Evolutionary conservation across 2,329 filamentous ascomycete genomes (phyloP), one percentile per base, ranked within the genome.

Genomic region (Colletotrichum noveboracense): DNA sequence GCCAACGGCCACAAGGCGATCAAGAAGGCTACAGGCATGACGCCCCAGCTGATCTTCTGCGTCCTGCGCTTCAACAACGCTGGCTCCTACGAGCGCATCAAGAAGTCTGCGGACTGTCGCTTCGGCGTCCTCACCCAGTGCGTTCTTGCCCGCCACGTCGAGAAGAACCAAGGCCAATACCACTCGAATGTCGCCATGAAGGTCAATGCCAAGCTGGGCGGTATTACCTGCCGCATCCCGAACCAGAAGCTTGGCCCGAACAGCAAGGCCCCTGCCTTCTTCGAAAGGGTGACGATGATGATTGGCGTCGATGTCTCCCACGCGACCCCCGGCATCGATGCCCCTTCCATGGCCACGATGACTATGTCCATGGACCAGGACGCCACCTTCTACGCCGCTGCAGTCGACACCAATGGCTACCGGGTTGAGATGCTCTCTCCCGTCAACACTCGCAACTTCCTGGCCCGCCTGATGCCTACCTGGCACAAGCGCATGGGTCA

Each of bases 111-210:
- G 76, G 97, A 99, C 79, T 96, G 95, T 81, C 93, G 95, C 38
- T 96, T 92, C 78, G 96, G 94, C n/a, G 90, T 96, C 16, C 89
- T 95, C 0, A 95, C 95, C 0, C 97, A 98, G 82, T 94, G 96
- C 77, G 82, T 98, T n/a, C 93, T 96, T 78, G 87, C 88, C 4
- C 86, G 86, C 0, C 94, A 97, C 75, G 94, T 96, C 1, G 80
- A 86, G 48, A 94, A 93, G 82, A 91, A 91, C 18, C 91, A 94
- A 26, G 89, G 90, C 0, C 97, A 99, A 80, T 98, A 98, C 84
- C 94, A 95, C 80, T 97, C 95, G 1, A 99, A 99, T 77, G 95
- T 99, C 0, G 91, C 93, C 78, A 97, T 99, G 95, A 99, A 99
- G 87, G 92, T 99, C 78, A 98, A 99, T 80, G 94, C 95, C 5